Base-by-base conservation (phyloP, 139 green algal species). In the Coccomyxa sp. region DNA sequence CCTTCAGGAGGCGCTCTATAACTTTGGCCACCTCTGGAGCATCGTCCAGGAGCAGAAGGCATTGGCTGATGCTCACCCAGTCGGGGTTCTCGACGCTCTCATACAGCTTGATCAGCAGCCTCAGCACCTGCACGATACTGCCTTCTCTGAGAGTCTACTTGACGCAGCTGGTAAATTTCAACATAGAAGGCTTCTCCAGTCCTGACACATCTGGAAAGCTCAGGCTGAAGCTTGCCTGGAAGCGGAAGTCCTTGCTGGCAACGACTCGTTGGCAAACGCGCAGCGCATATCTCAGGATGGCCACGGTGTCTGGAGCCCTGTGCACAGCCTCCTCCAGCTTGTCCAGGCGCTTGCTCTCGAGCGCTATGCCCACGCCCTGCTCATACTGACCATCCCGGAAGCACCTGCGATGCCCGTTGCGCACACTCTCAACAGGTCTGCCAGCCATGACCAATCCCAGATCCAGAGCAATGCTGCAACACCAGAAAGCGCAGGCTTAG, bases 351-450 rank as follows among this genome's bases (percentile, higher is more conserved):
- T 90, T 86, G 2, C 86, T 82, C 82, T 99, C 96, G 54, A 99
- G 77, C 9, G 95, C 94, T 27, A 99, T 88, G 10, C 96, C 96
- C 29, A 99, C 87, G 6, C 95, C 97, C 85, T 99, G 97, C 87
- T 97, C 88, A 74, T 84, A 95, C 86, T 98, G 92, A 6, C 92
- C 88, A 41, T 96, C 89, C 31, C 64, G 68, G 29, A 90, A 90
- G 87, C 94, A 97, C 81, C 87, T 93, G 12, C 44, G 34, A 80
- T 68, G 34, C n/a, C n/a, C n/a, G n/a, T n/a, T 73, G 40, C 27
- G n/a, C 37, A 37, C 12, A 34, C 7, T 10, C 9, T 39, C 18
- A 44, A 31, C 44, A 50, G 14, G 37, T n/a, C 71, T 31, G 27
- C 22, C 29, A 41, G 33, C 24, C 16, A 76, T 14, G 16, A 50